phyloP scores from a whole-genome alignment of 306 rosid species.

The Astragalus membranaceus region DNA sequence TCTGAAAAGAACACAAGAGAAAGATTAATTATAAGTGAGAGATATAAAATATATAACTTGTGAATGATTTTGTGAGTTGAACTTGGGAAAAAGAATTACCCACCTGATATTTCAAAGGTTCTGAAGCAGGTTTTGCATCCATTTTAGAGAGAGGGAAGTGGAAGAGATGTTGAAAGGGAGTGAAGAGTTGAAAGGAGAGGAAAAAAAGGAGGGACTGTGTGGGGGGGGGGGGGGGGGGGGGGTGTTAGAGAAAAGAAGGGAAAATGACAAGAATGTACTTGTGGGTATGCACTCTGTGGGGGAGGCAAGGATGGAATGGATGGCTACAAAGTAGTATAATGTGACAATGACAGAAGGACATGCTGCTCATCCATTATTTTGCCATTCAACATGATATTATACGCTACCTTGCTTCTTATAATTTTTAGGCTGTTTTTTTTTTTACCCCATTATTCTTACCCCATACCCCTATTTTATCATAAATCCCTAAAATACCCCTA shows the following conservation, averaged over 20 bases:
- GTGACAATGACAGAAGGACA: slow-evolving; percentile 44
- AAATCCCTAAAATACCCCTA: no score
- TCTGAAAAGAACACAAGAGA: slow-evolving; percentile 33
- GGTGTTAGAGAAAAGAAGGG: slow-evolving; percentile 6
- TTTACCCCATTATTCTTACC: no score
- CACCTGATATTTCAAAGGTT: slow-evolving; percentile 52
- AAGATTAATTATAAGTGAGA: background rate
- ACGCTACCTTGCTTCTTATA: no score
- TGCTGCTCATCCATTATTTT: slow-evolving; percentile 11
- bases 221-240: no score
- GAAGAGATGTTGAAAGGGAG: slow-evolving; percentile 8
- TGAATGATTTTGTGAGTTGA: no score
- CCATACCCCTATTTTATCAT: no score
- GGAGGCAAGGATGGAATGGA: slow-evolving; percentile 29
- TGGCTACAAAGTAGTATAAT: slow-evolving; percentile 24
- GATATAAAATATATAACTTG: no score
- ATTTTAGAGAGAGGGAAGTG: slow-evolving; percentile 20
- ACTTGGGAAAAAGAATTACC: no score
- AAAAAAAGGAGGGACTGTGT: slow-evolving; percentile 8
- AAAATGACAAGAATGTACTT: slow-evolving; percentile 38
- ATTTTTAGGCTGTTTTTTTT: no score
- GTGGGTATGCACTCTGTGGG: slow-evolving; percentile 12
- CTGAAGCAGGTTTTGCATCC: slow-evolving; percentile 40
- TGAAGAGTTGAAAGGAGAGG: slow-evolving; percentile 6
- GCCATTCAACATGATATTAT: no score